Evolutionary conservation across 2,329 filamentous ascomycete genomes (phyloP).

Genomic region (Fusarium sp.): DNA sequence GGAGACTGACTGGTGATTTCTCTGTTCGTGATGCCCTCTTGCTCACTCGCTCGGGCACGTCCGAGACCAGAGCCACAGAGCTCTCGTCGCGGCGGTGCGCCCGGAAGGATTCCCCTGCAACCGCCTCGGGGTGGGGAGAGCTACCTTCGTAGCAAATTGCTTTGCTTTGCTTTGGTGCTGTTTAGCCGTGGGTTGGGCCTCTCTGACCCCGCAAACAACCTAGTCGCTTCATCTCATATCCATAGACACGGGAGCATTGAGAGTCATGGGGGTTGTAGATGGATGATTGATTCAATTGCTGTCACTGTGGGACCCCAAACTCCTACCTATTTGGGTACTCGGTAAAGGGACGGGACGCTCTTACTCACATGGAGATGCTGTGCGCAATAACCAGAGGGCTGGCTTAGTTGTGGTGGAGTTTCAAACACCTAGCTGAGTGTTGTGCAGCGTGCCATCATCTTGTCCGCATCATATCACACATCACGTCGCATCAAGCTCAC

Average conservation of each 20-base stretch:
- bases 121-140: slow-evolving; percentile 14
- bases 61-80: slow-evolving; percentile 11
- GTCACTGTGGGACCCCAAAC: slow-evolving; percentile 10
- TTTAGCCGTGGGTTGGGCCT: slow-evolving; percentile 14
- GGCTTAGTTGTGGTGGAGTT: slow-evolving; percentile 26
- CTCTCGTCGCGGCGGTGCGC: neutral
- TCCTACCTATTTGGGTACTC: slow-evolving; percentile 2
- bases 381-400: neutral
- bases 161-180: slow-evolving; percentile 11
- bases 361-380: neutral
- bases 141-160: slow-evolving; percentile 30
- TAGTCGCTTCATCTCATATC: slow-evolving; percentile 28
- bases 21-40: slow-evolving; percentile 10
- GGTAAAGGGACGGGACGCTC: slow-evolving; percentile 5
- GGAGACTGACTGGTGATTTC: slow-evolving; percentile 28
- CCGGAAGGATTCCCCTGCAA: slow-evolving; percentile 23
- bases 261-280: slow-evolving; percentile 21
- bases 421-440: slow-evolving; percentile 7
- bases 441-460: slow-evolving; percentile 22
- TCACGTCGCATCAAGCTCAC: slow-evolving; percentile 27
- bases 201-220: slow-evolving; percentile 34
- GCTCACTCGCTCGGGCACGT: slow-evolving; percentile 16
- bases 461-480: slow-evolving; percentile 19
- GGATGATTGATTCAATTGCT: slow-evolving; percentile 8
- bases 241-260: slow-evolving; percentile 19